These are phyloP conservation scores for Adansonia grandidieri DNA, from an alignment of 441 rosid species.

Conservation along the genomic window DNA sequence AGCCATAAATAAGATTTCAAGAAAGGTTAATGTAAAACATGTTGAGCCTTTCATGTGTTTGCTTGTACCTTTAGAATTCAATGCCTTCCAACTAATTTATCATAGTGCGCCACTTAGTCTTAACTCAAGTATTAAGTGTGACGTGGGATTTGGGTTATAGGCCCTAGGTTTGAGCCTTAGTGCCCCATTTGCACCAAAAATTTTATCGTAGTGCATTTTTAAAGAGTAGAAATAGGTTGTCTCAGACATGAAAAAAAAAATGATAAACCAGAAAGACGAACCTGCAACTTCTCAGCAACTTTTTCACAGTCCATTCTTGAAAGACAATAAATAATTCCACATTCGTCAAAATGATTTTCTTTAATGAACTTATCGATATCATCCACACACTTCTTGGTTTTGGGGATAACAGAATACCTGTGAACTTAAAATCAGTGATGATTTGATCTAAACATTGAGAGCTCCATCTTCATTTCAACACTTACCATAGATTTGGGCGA, in stretches of 20 bases:
- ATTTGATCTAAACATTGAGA: conserved; percentile 28
- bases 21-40: conserved; percentile 8
- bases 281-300: conserved; percentile 88
- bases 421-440: conserved; percentile 36
- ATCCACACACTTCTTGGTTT: conserved; percentile 86
- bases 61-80: conserved; percentile 1
- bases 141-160: not conserved
- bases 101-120: not conserved
- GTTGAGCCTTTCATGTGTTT: not conserved
- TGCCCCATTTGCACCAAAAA: not conserved
- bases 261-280: conserved; percentile 38
- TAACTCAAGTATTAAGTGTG: not conserved
- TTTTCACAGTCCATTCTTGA: conserved; percentile 98
- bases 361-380: conserved; percentile 87
- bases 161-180: not conserved
- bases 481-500: conserved; percentile 86
- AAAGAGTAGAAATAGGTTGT: not conserved
- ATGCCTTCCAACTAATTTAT: conserved; percentile 13
- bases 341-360: conserved; percentile 87
- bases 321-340: conserved; percentile 97
- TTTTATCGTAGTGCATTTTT: not conserved
- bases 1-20: conserved; percentile 12
- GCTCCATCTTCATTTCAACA: conserved; percentile 29
- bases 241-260: not conserved
- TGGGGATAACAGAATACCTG: conserved; percentile 88